phyloP scores from a whole-genome alignment of 1,139 yeast genomes.

The Blastobotrys elegans region DNA sequence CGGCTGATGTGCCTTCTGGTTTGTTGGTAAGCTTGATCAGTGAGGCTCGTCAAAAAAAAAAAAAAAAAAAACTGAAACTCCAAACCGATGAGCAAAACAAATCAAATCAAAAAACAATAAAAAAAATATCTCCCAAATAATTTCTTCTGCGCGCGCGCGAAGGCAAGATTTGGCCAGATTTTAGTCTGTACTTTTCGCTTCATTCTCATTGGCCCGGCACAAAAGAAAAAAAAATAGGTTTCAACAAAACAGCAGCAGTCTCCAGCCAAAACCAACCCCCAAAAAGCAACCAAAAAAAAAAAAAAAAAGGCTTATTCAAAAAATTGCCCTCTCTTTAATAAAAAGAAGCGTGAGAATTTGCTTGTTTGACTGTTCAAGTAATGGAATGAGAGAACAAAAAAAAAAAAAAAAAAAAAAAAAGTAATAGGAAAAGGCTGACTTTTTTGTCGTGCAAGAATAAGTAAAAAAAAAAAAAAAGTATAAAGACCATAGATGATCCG shows the following conservation, averaged over 20 bases:
- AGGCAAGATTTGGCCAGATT: neutral
- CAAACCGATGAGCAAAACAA: no score
- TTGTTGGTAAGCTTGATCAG: neutral
- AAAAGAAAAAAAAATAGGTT: neutral
- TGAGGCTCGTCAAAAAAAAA: conserved; percentile 12
- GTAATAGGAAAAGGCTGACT: neutral
- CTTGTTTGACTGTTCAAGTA: neutral
- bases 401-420: neutral
- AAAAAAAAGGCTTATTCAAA: neutral
- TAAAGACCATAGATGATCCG: neutral
- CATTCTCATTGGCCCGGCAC: neutral
- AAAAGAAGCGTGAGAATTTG: neutral
- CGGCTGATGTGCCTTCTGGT: neutral
- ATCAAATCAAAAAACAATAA: neutral
- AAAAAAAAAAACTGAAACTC: conserved; percentile 5
- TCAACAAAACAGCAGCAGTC: no score
- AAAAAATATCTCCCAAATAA: neutral
- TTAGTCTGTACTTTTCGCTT: neutral
- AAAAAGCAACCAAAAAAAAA: neutral
- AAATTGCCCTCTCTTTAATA: neutral
- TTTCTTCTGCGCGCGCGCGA: neutral
- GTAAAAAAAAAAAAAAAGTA: neutral
- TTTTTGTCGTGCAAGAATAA: neutral
- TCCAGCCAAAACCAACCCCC: no score
- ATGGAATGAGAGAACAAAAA: neutral